Evolutionary conservation across 768 basidiomycete species (phyloP).

Genomic region (Boletus fagicola): DNA sequence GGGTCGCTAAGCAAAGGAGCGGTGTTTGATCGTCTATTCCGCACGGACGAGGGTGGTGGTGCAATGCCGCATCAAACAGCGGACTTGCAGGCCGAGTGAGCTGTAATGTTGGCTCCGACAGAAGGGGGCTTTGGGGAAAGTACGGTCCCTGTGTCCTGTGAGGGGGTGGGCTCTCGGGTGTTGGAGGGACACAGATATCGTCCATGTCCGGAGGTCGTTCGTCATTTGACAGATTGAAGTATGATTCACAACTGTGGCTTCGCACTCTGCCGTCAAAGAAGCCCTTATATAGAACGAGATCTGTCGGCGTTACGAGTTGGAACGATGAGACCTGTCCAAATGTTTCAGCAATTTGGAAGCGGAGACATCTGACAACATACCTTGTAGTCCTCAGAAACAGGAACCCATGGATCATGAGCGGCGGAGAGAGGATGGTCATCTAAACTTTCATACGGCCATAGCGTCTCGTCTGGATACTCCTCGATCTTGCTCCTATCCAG

Average conservation of each 20-base stretch:
- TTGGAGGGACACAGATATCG: conserved; percentile 22
- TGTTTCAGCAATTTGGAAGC: conserved; percentile 10
- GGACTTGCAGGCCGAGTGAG: neutral
- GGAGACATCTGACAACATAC: conserved; percentile 8
- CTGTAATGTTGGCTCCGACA: neutral
- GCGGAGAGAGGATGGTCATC: conserved; percentile 13
- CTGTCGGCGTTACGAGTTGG: conserved; percentile 20
- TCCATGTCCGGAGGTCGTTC: conserved; percentile 5
- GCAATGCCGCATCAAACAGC: neutral
- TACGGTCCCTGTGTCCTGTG: neutral
- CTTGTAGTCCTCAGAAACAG: conserved; percentile 17
- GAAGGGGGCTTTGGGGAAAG: neutral
- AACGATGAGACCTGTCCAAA: conserved; percentile 14
- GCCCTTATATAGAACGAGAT: conserved; percentile 12
- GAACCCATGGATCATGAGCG: conserved; percentile 21
- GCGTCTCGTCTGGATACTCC: conserved; percentile 49
- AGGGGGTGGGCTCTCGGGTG: conserved; percentile 33
- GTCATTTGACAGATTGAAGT: conserved; percentile 6
- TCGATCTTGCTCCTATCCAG: conserved; percentile 35
- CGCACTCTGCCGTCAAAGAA: conserved; percentile 1
- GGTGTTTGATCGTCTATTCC: conserved; percentile 41
- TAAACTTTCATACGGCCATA: conserved; percentile 29
- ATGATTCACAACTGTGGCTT: conserved; percentile 6
- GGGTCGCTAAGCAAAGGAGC: conserved; percentile 35
- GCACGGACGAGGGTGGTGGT: conserved; percentile 36